phyloP scores from a whole-genome alignment of 2,329 filamentous ascomycete genomes.

The Nemania sp. region DNA sequence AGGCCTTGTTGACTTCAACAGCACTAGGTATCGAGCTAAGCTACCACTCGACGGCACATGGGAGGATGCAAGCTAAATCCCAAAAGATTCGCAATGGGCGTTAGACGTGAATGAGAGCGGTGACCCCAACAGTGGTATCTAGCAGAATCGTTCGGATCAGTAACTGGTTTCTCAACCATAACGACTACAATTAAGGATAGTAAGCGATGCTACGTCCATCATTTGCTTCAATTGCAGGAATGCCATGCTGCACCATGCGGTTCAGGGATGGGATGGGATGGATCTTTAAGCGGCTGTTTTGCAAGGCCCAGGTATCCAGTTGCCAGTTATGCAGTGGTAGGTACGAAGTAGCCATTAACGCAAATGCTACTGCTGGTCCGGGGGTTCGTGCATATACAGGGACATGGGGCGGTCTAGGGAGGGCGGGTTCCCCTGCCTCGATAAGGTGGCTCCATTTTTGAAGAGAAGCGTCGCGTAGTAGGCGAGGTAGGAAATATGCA shows the following conservation, averaged over 20 bases:
- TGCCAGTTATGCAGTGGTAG: conserved; percentile 17
- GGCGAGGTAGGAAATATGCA: neutral
- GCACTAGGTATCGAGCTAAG: neutral
- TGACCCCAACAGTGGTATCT: neutral
- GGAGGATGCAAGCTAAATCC: neutral
- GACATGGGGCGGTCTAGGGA: conserved; percentile 31
- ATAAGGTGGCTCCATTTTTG: conserved; percentile 21
- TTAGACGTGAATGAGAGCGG: neutral
- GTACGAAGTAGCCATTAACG: conserved; percentile 28
- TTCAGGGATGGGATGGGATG: conserved; percentile 11
- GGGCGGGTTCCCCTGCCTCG: conserved; percentile 33
- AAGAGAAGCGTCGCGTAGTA: conserved; percentile 1
- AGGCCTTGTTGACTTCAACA: neutral
- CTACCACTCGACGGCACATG: too few relatives aligned
- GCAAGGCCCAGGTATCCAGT: conserved; percentile 7
- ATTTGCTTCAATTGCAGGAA: conserved; percentile 3
- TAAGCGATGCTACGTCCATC: neutral
- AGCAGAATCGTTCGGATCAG: conserved; percentile 14
- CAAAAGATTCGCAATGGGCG: neutral
- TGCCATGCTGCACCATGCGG: conserved; percentile 7
- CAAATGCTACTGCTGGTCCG: conserved; percentile 33
- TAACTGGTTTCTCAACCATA: neutral
- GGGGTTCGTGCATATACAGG: conserved; percentile 36
- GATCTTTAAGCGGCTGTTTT: conserved; percentile 4
- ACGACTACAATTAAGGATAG: neutral